phyloP scores from a whole-genome alignment of 495 filamentous ascomycete genomes.

The Sordaria brevicollis region DNA sequence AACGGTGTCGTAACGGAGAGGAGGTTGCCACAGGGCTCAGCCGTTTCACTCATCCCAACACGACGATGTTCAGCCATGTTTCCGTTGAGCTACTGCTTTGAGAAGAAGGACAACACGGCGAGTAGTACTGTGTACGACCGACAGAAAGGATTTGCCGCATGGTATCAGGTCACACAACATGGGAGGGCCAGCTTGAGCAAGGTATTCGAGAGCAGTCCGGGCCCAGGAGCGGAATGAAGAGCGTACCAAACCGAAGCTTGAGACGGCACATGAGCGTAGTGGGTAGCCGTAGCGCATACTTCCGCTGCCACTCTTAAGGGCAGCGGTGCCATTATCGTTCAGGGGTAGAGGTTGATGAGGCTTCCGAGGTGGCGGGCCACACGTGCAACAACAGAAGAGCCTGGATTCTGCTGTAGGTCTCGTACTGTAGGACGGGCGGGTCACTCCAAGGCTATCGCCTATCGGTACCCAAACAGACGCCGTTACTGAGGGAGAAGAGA shows the following conservation, averaged over 20 bases:
- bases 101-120: background rate
- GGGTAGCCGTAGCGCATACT: background rate
- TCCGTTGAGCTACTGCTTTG: background rate
- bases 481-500: background rate
- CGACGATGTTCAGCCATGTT: background rate
- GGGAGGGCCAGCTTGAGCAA: background rate
- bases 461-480: background rate
- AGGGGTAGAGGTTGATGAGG: background rate
- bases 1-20: background rate
- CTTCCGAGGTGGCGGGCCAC: background rate
- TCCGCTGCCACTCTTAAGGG: background rate
- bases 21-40: background rate
- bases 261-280: background rate
- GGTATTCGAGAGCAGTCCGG: background rate
- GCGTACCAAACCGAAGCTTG: background rate
- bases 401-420: background rate
- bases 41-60: background rate
- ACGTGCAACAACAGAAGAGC: background rate
- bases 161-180: background rate
- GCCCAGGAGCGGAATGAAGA: background rate
- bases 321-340: background rate
- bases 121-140: background rate
- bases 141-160: background rate
- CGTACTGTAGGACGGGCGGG: background rate
- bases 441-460: background rate